Percentiles rank a stretch among this genome's conserved stretches.
These are phyloP conservation scores for Fusarium begoniae DNA, from an alignment of 2,329 filamentous ascomycete genomes.

Conservation along the genomic window DNA sequence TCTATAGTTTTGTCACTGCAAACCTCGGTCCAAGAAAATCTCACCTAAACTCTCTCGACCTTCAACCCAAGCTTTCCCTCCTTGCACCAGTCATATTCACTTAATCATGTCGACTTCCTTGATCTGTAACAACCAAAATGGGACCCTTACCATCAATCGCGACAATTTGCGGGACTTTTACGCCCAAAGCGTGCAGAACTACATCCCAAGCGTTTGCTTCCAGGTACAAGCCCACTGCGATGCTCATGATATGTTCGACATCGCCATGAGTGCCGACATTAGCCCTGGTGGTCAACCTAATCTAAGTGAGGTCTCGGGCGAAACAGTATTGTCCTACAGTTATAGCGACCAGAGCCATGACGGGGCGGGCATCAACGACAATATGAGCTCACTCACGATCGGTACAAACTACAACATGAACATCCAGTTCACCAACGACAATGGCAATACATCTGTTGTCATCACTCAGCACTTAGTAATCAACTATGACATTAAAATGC, in stretches of 20 bases:
- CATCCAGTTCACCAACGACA: background rate
- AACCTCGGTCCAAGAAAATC: background rate
- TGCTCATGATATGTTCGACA: accelerated
- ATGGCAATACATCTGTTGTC: accelerated
- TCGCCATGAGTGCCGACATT: background rate
- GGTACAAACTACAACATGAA: background rate
- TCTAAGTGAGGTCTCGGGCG: background rate
- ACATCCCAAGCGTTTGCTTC: background rate
- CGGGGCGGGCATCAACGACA: background rate
- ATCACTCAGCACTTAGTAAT: background rate
- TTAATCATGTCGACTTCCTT: background rate
- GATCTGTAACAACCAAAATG: background rate
- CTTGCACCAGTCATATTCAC: accelerated
- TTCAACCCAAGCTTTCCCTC: background rate
- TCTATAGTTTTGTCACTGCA: accelerated
- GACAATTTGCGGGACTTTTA: background rate
- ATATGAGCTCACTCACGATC: background rate
- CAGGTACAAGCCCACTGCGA: background rate
- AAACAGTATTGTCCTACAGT: background rate
- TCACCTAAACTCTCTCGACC: accelerated
- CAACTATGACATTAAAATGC: background rate
- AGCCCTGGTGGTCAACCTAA: background rate
- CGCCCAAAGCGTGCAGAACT: background rate
- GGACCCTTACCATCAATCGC: background rate
- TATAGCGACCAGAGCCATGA: background rate